Percentiles rank a stretch among this genome's conserved stretches.
Conservation (phyloP, 2,329 filamentous ascomycete genomes). For the Talaromyces sp. region DNA sequence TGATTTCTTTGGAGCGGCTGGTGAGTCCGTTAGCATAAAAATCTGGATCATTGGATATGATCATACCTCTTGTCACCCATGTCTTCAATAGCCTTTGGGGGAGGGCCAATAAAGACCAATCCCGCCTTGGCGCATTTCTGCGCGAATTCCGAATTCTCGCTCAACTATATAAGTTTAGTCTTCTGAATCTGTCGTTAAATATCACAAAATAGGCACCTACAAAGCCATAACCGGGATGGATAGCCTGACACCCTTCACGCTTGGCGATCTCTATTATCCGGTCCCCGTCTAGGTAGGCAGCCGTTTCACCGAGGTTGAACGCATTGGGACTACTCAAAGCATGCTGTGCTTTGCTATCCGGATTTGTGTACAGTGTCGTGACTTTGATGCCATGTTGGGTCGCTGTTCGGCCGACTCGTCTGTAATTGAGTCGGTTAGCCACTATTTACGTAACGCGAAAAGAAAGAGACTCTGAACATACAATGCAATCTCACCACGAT, state of each 20-base stretch:
- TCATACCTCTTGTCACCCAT: slow-evolving; percentile 87
- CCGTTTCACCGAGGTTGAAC: slow-evolving; percentile 76
- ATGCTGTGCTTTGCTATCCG: slow-evolving; percentile 83
- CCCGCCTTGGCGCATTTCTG: slow-evolving; percentile 84
- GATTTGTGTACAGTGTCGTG: slow-evolving; percentile 91
- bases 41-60: background rate
- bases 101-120: slow-evolving; percentile 90
- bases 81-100: slow-evolving; percentile 67
- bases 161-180: slow-evolving; percentile 50
- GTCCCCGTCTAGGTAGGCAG: slow-evolving; percentile 89
- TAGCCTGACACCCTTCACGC: slow-evolving; percentile 78
- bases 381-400: slow-evolving; percentile 84
- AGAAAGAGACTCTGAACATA: slow-evolving; percentile 28
- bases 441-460: too few species aligned
- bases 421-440: slow-evolving; percentile 22
- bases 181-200: background rate
- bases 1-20: slow-evolving; percentile 85
- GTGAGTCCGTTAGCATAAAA: background rate
- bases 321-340: slow-evolving; percentile 79
- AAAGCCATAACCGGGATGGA: slow-evolving; percentile 95
- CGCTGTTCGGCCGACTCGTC: slow-evolving; percentile 83
- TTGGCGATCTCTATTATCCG: slow-evolving; percentile 87
- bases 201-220: slow-evolving; percentile 34
- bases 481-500: slow-evolving; percentile 93
- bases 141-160: slow-evolving; percentile 89